Percentiles rank a stretch among this genome's conserved stretches.
Conservation (phyloP, 306 rosid species). For the Cucumis sativus region DNA sequence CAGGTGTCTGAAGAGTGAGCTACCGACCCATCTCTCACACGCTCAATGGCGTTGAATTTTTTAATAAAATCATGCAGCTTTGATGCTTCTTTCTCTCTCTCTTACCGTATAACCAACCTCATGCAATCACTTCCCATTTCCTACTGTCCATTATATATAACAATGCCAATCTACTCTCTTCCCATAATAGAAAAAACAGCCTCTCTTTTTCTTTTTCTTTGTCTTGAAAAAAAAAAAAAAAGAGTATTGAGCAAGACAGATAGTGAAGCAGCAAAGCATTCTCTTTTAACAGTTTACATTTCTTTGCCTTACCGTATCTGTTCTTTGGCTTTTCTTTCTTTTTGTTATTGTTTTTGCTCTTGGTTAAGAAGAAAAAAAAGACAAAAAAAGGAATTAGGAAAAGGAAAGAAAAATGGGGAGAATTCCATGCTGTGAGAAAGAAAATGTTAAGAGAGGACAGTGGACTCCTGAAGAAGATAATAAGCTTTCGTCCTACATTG, state of each 20-base stretch:
- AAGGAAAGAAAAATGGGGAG: conserved; percentile 48
- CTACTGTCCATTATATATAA: conserved; percentile 47
- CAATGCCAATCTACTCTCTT: conserved; percentile 10
- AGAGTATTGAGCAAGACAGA: background rate
- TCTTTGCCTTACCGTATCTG: background rate
- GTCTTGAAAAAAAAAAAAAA: background rate
- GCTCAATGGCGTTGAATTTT: conserved; percentile 94
- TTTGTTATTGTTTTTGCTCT: background rate
- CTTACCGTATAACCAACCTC: conserved; percentile 19
- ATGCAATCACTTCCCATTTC: conserved; percentile 13
- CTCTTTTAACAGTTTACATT: conserved; percentile 3
- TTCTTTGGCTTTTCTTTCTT: background rate
- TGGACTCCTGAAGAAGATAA: conserved; percentile 97
- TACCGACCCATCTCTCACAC: conserved; percentile 81
- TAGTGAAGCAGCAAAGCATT: conserved; percentile 9
- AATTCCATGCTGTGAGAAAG: conserved; percentile 84
- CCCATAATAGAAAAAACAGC: conserved; percentile 4
- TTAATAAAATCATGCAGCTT: conserved; percentile 89
- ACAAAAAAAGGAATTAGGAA: background rate
- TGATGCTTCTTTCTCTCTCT: conserved; percentile 36
- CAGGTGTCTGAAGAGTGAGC: conserved; percentile 95
- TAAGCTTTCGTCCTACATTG: conserved; percentile 72
- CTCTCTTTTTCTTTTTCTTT: conserved; percentile 7
- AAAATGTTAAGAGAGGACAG: conserved; percentile 70
- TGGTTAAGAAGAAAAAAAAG: background rate